Evolutionary conservation across 768 basidiomycete genomes (phyloP).

Genomic region (Tephrocybe sp.): DNA sequence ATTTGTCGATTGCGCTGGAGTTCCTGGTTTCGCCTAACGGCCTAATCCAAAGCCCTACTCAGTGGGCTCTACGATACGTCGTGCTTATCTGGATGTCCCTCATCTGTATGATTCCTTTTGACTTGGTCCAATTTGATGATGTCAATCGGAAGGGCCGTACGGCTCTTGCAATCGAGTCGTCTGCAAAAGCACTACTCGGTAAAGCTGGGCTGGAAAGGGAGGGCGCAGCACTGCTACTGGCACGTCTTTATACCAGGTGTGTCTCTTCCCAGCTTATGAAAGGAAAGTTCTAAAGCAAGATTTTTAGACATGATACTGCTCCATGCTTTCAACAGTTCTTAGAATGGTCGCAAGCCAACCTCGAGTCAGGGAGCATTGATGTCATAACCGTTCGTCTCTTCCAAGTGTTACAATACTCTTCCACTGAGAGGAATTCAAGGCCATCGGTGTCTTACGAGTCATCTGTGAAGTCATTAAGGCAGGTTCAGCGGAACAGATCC

Average conservation of each 20-base stretch:
- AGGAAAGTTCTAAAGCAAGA: neutral
- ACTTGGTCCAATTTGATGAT: slow-evolving; percentile 82
- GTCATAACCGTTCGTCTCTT: slow-evolving; percentile 45
- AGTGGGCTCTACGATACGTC: slow-evolving; percentile 84
- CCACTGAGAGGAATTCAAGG: slow-evolving; percentile 34
- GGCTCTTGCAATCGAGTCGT: slow-evolving; percentile 50
- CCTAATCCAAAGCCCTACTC: slow-evolving; percentile 36
- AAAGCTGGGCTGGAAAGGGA: slow-evolving; percentile 84
- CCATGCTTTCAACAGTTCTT: slow-evolving; percentile 52
- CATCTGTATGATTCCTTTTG: slow-evolving; percentile 92
- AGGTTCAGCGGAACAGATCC: slow-evolving; percentile 52
- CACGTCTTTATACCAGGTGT: slow-evolving; percentile 78
- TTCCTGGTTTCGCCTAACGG: slow-evolving; percentile 53
- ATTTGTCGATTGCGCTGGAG: slow-evolving; percentile 71
- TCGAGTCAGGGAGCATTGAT: slow-evolving; percentile 36
- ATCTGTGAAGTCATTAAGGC: slow-evolving; percentile 70
- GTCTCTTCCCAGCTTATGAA: slow-evolving; percentile 15
- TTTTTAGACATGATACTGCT: slow-evolving; percentile 57
- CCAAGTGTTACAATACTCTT: neutral
- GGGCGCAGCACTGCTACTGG: slow-evolving; percentile 76
- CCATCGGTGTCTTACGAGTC: slow-evolving; percentile 65
- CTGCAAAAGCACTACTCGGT: slow-evolving; percentile 56
- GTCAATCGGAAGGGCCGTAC: slow-evolving; percentile 48
- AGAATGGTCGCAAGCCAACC: slow-evolving; percentile 36
- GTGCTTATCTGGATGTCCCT: slow-evolving; percentile 92